These are phyloP conservation scores for Posidonia australis DNA, from an alignment of 106 monocot species.

Conservation along the genomic window DNA sequence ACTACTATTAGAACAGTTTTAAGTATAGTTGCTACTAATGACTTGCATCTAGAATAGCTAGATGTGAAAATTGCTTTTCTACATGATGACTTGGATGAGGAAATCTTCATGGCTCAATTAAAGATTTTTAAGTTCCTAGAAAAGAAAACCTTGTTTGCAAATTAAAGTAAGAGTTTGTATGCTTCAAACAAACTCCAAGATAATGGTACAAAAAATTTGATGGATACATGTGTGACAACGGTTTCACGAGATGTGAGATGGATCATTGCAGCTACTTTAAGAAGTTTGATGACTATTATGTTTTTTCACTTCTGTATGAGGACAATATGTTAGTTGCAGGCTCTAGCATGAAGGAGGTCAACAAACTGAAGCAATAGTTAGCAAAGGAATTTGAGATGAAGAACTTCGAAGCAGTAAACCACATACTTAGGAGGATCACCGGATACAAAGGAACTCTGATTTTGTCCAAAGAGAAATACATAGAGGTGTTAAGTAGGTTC, in stretches of 20 bases:
- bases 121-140: background rate
- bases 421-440: background rate
- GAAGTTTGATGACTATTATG: background rate
- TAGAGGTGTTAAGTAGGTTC: background rate
- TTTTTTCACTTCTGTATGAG: background rate
- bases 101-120: background rate
- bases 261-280: background rate
- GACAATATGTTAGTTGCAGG: conserved; percentile 2
- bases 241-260: background rate
- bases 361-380: conserved; percentile 1
- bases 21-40: conserved; percentile 1
- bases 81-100: conserved; percentile 3
- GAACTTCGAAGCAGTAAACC: background rate
- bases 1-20: background rate
- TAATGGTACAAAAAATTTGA: conserved; percentile 8
- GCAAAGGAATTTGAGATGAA: conserved; percentile 6
- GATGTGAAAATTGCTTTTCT: conserved; percentile 2
- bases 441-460: background rate
- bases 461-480: conserved; percentile 3
- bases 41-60: conserved; percentile 6
- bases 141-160: background rate
- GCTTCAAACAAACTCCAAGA: background rate
- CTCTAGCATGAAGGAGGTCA: background rate
- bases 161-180: background rate
- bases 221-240: no score